phyloP scores from a whole-genome alignment of 2,329 filamentous ascomycete genomes.

The Claviceps digitariae region DNA sequence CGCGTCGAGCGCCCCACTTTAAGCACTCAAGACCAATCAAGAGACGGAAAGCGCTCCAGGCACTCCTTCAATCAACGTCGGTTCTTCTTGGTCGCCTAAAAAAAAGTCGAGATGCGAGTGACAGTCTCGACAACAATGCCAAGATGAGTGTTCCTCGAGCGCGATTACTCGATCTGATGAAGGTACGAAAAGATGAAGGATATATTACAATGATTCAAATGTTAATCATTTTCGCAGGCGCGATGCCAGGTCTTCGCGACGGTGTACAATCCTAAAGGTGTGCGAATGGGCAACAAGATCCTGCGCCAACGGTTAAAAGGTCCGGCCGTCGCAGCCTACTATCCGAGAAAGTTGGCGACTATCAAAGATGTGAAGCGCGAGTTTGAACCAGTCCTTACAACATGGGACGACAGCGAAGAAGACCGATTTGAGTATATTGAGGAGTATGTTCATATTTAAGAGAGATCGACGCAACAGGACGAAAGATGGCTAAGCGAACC shows the following conservation, averaged over 20 bases:
- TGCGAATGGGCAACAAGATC: conserved; percentile 82
- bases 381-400: conserved; percentile 52
- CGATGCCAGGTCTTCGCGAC: conserved; percentile 89
- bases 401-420: conserved; percentile 63
- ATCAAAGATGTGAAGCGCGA: conserved; percentile 60
- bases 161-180: conserved; percentile 59
- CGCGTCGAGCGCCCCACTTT: neutral
- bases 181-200: conserved; percentile 39
- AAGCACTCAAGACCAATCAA: conserved; percentile 5
- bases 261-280: conserved; percentile 72
- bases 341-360: conserved; percentile 61
- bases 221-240: conserved; percentile 37
- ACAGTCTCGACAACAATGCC: conserved; percentile 18
- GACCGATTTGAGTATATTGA: conserved; percentile 65
- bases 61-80: neutral
- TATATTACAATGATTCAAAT: neutral
- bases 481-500: conserved; percentile 15
- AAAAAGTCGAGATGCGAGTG: conserved; percentile 4
- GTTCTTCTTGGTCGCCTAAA: neutral
- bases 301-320: conserved; percentile 78
- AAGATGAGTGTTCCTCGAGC: conserved; percentile 51
- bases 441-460: conserved; percentile 32
- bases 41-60: neutral
- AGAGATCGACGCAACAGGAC: neutral
- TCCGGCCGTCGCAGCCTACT: conserved; percentile 75